Percentiles rank a stretch among this genome's conserved stretches.
Conservation (phyloP, 2,329 filamentous ascomycete genomes). For the Fonsecaea pedrosoi region DNA sequence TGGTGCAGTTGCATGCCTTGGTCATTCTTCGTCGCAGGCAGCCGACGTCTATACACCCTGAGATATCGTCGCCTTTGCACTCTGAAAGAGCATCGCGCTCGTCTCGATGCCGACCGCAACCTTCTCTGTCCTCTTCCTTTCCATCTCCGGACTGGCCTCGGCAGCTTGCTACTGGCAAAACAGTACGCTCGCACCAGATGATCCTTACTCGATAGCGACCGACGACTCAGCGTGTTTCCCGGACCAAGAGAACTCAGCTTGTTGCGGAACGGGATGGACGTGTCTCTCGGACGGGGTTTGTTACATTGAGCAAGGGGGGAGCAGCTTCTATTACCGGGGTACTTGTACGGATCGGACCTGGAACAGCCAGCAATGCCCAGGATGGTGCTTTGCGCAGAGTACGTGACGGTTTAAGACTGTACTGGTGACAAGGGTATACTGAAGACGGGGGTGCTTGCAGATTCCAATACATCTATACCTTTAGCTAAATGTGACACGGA, state of each 20-base stretch:
- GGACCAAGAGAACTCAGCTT: slow-evolving; percentile 28
- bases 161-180: slow-evolving; percentile 30
- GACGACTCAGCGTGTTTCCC: slow-evolving; percentile 29
- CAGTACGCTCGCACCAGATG: slow-evolving; percentile 23
- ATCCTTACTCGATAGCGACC: slow-evolving; percentile 24
- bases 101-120: background rate
- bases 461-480: slow-evolving; percentile 24
- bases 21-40: background rate
- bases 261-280: slow-evolving; percentile 27
- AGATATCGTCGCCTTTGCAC: background rate
- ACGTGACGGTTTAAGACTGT: background rate
- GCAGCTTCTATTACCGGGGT: slow-evolving; percentile 22
- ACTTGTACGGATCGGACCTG: slow-evolving; percentile 30
- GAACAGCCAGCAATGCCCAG: slow-evolving; percentile 27
- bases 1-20: background rate
- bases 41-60: background rate
- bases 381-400: slow-evolving; percentile 31
- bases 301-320: slow-evolving; percentile 12
- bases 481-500: slow-evolving; percentile 18
- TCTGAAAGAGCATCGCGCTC: background rate
- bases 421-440: background rate
- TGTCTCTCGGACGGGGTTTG: slow-evolving; percentile 28
- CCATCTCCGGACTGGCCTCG: slow-evolving; percentile 8
- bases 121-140: slow-evolving; percentile 7
- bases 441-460: background rate